Base-by-base conservation (phyloP, 371 early-diverging fungal species). In the Nematocida ironsii region DNA sequence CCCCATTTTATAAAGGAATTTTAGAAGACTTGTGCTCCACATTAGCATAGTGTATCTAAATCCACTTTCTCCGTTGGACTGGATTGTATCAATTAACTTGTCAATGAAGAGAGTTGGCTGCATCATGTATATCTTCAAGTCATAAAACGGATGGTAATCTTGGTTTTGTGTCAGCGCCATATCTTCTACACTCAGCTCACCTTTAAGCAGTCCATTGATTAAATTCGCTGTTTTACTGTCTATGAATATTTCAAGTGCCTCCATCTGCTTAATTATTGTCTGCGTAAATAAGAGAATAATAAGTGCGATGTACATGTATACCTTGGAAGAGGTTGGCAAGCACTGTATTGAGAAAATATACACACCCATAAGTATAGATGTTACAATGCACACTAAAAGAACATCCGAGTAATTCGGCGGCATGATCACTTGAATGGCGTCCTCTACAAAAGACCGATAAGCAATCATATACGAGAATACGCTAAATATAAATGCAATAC, bases 91-190 rank as follows among this genome's bases (percentile, higher is more conserved):
- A 11, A 42, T 42, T 18, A 64, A 18, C 6, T 64, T 27, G 13
- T 20, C 16, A 11, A 64, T 11, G 45, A 33, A 64, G 0, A 11
- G 39, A 7, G 27, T 64, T 23, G 27, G 1, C 64, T 64, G 64
- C 18, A 64, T 13, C 64, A 64, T 64, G 64, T 44, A 20, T 0
- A 64, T 39, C 23, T 27, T 64, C 23, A 16, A 0, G 18, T 64
- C 64, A 27, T 64, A 64, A 39, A 64, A 45, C 1, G 64, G 64
- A 6, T 64, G 39, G 39, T 64, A 16, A 2, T 64, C 45, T 45
- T 9, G 13, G 44, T 33, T 7, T 42, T 64, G 11, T 45, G 33
- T 7, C 42, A 42, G 27, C 7, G 6, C 16, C 13, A 64, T 13
- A 3, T 64, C 23, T 11, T 39, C 44, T 7, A 42, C 42, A 42